Conservation (phyloP, 805 yeast genomes). For the Candida nanaspora region DNA sequence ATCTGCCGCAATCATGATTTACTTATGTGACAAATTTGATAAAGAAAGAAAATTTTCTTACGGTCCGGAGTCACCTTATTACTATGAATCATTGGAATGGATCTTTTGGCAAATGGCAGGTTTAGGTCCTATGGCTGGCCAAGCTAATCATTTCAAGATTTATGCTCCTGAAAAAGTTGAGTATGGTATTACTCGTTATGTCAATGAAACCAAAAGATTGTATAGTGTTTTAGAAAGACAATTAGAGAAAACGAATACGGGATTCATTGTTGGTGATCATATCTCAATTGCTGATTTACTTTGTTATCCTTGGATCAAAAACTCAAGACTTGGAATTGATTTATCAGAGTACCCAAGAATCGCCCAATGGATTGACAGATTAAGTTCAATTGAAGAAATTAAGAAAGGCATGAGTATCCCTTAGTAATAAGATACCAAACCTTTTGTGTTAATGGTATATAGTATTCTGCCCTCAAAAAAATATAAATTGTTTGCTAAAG, state of each 20-base stretch:
- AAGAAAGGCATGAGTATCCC: slow-evolving; percentile 22
- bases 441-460: no score
- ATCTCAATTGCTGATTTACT: slow-evolving; percentile 54
- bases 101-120: slow-evolving; percentile 52
- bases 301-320: slow-evolving; percentile 38
- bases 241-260: slow-evolving; percentile 36
- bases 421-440: no score
- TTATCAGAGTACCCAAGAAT: slow-evolving; percentile 32
- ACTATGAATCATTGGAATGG: slow-evolving; percentile 50
- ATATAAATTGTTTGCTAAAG: no score
- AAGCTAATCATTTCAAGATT: slow-evolving; percentile 39
- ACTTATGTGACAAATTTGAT: slow-evolving; percentile 56
- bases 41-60: slow-evolving; percentile 40
- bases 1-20: slow-evolving; percentile 55
- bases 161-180: slow-evolving; percentile 45
- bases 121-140: slow-evolving; percentile 59
- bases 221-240: slow-evolving; percentile 45
- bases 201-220: slow-evolving; percentile 44
- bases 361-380: slow-evolving; percentile 31
- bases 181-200: slow-evolving; percentile 38
- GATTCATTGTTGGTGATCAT: slow-evolving; percentile 55
- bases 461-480: no score
- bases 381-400: slow-evolving; percentile 28
- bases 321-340: slow-evolving; percentile 5
- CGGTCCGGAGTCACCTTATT: slow-evolving; percentile 30